phyloP scores from a whole-genome alignment of 176 grass and related monocot genomes.

The Phyllostachys edulis region DNA sequence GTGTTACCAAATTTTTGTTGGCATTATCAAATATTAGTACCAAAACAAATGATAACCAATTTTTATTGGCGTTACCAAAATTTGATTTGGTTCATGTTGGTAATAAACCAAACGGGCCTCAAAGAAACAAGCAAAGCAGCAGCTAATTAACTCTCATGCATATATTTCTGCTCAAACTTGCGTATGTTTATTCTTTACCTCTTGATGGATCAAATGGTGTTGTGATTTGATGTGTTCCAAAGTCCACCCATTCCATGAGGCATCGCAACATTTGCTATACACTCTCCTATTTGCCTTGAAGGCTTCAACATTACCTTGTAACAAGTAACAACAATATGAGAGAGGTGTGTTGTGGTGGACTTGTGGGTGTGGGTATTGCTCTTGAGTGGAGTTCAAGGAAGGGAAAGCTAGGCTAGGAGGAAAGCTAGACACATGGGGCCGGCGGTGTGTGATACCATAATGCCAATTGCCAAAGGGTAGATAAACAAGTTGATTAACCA shows the following conservation, averaged over 20 bases:
- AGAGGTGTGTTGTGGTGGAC: background rate
- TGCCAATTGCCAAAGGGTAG: constrained; percentile 7
- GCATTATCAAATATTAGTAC: too few species aligned
- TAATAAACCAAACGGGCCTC: too few species aligned
- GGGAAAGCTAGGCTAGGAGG: constrained; percentile 35
- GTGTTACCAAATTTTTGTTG: too few species aligned
- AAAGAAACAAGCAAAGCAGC: too few species aligned
- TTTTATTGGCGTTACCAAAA: too few species aligned
- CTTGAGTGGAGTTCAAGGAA: constrained; percentile 81
- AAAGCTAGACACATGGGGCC: constrained; percentile 42
- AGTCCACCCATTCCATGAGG: constrained; percentile 33
- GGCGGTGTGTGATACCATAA: constrained; percentile 41
- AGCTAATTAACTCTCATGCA: background rate
- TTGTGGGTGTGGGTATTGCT: background rate
- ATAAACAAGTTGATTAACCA: constrained; percentile 23
- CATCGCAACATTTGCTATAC: background rate
- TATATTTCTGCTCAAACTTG: background rate
- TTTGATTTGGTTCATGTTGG: too few species aligned
- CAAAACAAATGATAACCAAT: too few species aligned
- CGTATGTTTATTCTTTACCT: constrained; percentile 29
- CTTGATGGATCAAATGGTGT: constrained; percentile 33
- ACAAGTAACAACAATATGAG: background rate
- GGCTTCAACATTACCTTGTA: background rate
- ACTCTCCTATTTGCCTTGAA: background rate
- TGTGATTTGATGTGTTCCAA: constrained; percentile 51